A percentile compares a stretch with the other conserved stretches of the same genome.
phyloP scores from a whole-genome alignment of 345 rosid genomes.

The Pistacia integerrima region DNA sequence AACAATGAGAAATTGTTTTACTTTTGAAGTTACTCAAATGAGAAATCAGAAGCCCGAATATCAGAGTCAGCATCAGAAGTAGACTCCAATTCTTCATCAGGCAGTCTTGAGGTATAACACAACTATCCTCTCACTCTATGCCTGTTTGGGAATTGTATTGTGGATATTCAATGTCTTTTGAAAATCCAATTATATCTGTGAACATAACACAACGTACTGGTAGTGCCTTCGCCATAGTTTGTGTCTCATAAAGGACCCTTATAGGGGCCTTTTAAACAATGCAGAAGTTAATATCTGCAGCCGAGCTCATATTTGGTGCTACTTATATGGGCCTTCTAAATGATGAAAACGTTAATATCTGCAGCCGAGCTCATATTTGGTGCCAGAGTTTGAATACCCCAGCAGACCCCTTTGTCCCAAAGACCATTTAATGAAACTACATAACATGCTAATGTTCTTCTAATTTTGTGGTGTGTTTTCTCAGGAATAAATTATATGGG shows the following conservation, averaged over 20 bases:
- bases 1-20: constrained; percentile 2
- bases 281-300: not conserved
- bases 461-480: not conserved
- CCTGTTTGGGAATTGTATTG: not conserved
- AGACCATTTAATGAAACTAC: not conserved
- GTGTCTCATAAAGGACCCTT: not conserved
- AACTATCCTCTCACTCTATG: not conserved
- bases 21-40: constrained; percentile 70
- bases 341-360: not conserved
- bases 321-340: not conserved
- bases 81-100: constrained; percentile 44
- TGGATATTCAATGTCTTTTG: not conserved
- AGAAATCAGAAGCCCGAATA: constrained; percentile 65
- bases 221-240: not conserved
- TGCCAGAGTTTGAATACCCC: not conserved
- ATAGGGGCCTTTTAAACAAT: not conserved
- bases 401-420: not conserved
- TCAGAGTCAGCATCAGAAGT: constrained; percentile 41
- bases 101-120: constrained; percentile 41
- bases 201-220: not conserved
- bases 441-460: not conserved
- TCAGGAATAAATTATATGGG: constrained; percentile 18
- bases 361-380: not conserved
- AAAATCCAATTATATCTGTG: not conserved
- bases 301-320: not conserved